Conservation (phyloP, 257 asterid species). For the Lycium ferocissimum region DNA sequence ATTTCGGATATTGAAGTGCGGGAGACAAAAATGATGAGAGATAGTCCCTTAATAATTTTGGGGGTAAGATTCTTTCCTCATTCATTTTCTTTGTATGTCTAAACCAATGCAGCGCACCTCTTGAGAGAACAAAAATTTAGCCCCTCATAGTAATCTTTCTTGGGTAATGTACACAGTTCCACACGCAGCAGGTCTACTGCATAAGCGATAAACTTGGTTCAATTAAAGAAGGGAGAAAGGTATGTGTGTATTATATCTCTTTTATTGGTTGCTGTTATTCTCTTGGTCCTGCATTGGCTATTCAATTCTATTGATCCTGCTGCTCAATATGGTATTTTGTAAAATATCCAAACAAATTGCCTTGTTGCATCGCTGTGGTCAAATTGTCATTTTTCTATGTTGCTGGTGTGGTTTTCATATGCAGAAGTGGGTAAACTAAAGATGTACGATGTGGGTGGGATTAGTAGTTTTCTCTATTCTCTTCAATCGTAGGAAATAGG, state of each 20-base stretch:
- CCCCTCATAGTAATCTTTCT: constrained; percentile 31
- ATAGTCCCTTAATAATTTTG: constrained; percentile 79
- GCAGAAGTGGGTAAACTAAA: background rate
- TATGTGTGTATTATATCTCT: constrained; percentile 28
- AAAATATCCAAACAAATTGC: background rate
- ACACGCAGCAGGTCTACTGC: constrained; percentile 88
- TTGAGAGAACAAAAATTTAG: constrained; percentile 6
- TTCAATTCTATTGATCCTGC: background rate
- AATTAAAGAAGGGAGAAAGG: constrained; percentile 92
- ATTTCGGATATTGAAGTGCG: constrained; percentile 83
- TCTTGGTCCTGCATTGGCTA: background rate
- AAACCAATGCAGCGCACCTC: background rate
- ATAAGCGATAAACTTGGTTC: constrained; percentile 74
- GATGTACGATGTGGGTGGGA: background rate
- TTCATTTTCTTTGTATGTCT: background rate
- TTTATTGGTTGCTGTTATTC: background rate
- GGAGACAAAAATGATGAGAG: constrained; percentile 95
- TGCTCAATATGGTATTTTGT: background rate
- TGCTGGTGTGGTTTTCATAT: background rate
- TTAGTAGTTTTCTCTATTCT: too few species aligned
- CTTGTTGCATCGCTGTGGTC: background rate
- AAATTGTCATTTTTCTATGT: too few species aligned
- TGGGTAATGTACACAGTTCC: constrained; percentile 63
- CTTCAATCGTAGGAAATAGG: too few species aligned
- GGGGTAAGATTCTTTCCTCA: constrained; percentile 46